phyloP scores from a whole-genome alignment of 495 filamentous ascomycete species.

The Aspergillus diversus region DNA sequence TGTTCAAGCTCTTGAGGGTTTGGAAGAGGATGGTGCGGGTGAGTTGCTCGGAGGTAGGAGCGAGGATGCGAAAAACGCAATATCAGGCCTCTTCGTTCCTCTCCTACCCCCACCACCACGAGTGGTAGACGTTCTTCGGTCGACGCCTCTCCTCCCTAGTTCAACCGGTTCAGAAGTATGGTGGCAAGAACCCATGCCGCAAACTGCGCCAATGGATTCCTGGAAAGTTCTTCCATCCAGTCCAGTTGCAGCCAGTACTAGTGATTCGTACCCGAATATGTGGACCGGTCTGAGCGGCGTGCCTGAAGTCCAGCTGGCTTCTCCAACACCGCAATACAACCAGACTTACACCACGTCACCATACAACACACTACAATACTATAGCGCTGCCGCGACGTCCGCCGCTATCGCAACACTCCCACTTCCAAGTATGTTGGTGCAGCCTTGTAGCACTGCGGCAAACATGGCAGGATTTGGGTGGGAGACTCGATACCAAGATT shows the following conservation, averaged over 20 bases:
- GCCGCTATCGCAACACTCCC: constrained; percentile 72
- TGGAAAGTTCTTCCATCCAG: constrained; percentile 95
- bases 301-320: constrained; percentile 69
- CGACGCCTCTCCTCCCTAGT: constrained; percentile 82
- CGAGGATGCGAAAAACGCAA: constrained; percentile 88
- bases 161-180: constrained; percentile 76
- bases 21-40: constrained; percentile 96
- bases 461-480: constrained; percentile 77
- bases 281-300: constrained; percentile 77
- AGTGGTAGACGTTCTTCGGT: constrained; percentile 88
- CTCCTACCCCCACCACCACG: constrained; percentile 91
- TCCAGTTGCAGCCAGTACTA: constrained; percentile 69
- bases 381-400: constrained; percentile 65
- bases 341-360: constrained; percentile 74
- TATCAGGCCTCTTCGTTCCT: constrained; percentile 84
- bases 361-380: constrained; percentile 69
- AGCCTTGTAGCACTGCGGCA: constrained; percentile 73
- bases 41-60: constrained; percentile 90
- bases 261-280: constrained; percentile 71
- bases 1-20: constrained; percentile 86
- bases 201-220: constrained; percentile 76
- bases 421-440: constrained; percentile 85
- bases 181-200: constrained; percentile 67
- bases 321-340: constrained; percentile 77
- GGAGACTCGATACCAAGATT: constrained; percentile 62